Evolutionary conservation across 345 rosid genomes (phyloP), one percentile per base, ranked within the genome.

Genomic region (Aurinia saxatilis): DNA sequence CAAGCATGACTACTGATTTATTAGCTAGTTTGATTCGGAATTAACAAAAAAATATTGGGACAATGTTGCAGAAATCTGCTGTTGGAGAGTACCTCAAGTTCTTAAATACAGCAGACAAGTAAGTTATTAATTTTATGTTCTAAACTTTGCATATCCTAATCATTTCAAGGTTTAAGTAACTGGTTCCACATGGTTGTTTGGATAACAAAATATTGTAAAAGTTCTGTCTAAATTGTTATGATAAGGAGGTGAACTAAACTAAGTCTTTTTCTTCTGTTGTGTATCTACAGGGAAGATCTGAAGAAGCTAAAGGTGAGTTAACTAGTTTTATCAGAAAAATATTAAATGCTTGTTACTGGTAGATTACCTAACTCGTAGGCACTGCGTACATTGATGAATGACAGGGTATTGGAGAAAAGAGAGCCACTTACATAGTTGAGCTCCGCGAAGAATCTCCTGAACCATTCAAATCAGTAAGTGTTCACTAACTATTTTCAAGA

Each of bases 391-490:
- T 48, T 41, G 36, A 31, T 47, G 40, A 2, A 51, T 50, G 52
- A 65, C 37, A 90, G 97, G 97, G 97, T 50, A 87, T 90, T 14
- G 92, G 92, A 68, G 92, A 85, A 56, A 90, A 80, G 74, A 79
- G 95, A 71, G 97, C 97, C 0, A 71, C 71, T 6, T 74, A 49
- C 75, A 82, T 90, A 71, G 77, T 90, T 53, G 72, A 82, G 65
- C 79, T 82, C 56, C 91, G 91, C 0, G 73, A 81, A 45, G 80
- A 79, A 47, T 77, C 89, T 19, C 80, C 84, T 0, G 85, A 78
- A 60, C 90, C 85, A 18, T 89, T 89, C 38, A 81, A 84, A 48
- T 68, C 63, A 8, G 96, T 89, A 75, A 73, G 87, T 19, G 10
- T 30, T 15, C 33, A 2, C 29, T 59, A 5, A 2, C 53, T 25